Conservation (phyloP, 352 stramenopile species). For the Pythium phragmiticola region DNA sequence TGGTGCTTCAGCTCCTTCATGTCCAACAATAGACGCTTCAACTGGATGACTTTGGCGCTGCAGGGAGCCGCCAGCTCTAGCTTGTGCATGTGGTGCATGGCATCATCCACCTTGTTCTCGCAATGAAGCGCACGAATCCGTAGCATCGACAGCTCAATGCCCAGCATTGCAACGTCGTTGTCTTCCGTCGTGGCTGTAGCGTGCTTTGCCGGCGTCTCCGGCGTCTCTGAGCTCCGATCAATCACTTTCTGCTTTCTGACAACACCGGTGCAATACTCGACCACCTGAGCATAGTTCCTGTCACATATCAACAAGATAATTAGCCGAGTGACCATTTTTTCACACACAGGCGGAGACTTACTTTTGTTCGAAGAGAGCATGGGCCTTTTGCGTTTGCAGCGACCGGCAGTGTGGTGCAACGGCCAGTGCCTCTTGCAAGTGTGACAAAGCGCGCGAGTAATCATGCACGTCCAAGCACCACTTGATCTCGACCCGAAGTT, state of each 20-base stretch:
- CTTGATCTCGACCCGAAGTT: conserved; percentile 54
- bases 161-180: conserved; percentile 47
- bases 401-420: conserved; percentile 51
- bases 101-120: conserved; percentile 64
- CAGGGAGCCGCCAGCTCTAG: conserved; percentile 65
- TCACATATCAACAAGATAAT: background rate
- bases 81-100: conserved; percentile 47
- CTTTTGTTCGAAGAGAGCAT: conserved; percentile 65
- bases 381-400: conserved; percentile 64
- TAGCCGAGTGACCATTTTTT: background rate
- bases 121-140: conserved; percentile 59
- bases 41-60: conserved; percentile 66
- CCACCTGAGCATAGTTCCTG: conserved; percentile 54
- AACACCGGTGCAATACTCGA: conserved; percentile 48
- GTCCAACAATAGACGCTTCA: conserved; percentile 60
- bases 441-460: conserved; percentile 40
- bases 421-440: conserved; percentile 49
- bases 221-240: conserved; percentile 10
- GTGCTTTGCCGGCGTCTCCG: background rate
- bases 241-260: conserved; percentile 51
- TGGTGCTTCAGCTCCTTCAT: conserved; percentile 70
- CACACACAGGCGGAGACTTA: conserved; percentile 27
- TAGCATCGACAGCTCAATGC: conserved; percentile 58
- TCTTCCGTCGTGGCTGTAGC: conserved; percentile 22
- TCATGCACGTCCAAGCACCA: conserved; percentile 53